A percentile compares a stretch with the other conserved stretches of the same genome.
Conservation (phyloP, 257 asterid genomes). For the Salvia rosmarinus region DNA sequence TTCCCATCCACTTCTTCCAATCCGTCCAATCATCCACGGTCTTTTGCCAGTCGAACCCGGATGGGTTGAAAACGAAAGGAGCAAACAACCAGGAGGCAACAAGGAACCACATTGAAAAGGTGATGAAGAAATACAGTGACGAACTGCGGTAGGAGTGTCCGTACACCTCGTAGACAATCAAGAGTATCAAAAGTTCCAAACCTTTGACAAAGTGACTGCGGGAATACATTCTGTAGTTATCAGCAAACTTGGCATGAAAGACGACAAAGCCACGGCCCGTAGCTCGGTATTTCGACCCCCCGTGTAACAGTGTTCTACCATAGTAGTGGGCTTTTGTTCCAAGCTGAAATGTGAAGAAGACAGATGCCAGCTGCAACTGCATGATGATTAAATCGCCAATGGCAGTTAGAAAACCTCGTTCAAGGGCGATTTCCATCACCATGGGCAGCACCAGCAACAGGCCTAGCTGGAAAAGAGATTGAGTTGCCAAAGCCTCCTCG, state of each 20-base stretch:
- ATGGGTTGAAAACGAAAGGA: constrained; percentile 36
- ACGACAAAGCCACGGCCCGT: constrained; percentile 38
- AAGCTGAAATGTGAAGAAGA: constrained; percentile 38
- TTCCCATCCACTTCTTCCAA: constrained; percentile 39
- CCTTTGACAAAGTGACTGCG: constrained; percentile 39
- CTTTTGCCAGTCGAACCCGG: constrained; percentile 37
- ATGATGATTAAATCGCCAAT: constrained; percentile 35
- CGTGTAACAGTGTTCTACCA: constrained; percentile 33
- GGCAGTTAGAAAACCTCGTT: constrained; percentile 36
- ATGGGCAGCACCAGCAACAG: constrained; percentile 35
- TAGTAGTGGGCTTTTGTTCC: constrained; percentile 37
- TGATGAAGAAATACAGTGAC: constrained; percentile 31
- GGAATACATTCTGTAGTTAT: constrained; percentile 33
- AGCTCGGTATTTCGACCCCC: constrained; percentile 38
- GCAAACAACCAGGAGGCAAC: constrained; percentile 40
- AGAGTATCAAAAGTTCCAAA: constrained; percentile 33
- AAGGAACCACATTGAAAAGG: constrained; percentile 39
- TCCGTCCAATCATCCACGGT: constrained; percentile 39
- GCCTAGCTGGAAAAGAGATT: constrained; percentile 35
- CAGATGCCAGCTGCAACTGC: constrained; percentile 40
- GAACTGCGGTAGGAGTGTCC: constrained; percentile 33
- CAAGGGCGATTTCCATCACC: constrained; percentile 41
- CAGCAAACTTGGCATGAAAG: constrained; percentile 38
- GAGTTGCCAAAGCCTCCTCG: constrained; percentile 36
- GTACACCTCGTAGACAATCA: constrained; percentile 34